Percentiles rank a stretch among this genome's conserved stretches.
Conservation (phyloP, 2,329 filamentous ascomycete genomes). For the Cephalotrichum gorgonifer region DNA sequence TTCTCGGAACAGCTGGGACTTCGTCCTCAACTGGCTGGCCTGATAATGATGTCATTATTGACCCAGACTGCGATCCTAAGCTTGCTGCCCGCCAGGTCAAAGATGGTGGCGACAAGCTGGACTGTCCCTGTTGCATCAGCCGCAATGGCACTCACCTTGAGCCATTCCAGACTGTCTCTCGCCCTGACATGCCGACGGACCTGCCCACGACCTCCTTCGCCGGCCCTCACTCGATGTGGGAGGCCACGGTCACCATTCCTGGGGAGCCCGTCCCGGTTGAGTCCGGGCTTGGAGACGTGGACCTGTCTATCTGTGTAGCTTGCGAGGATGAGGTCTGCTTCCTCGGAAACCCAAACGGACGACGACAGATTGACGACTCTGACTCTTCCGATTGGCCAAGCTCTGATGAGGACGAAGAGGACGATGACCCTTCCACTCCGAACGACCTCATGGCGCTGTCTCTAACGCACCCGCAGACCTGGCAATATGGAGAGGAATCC, state of each 20-base stretch:
- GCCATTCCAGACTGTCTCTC: not conserved
- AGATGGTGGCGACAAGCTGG: not conserved
- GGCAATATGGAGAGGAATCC: not conserved
- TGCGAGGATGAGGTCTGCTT: not conserved
- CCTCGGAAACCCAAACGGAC: not conserved
- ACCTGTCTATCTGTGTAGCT: not conserved
- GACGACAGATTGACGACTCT: not conserved
- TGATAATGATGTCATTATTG: constrained; percentile 7
- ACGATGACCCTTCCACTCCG: not conserved
- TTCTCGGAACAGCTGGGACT: not conserved
- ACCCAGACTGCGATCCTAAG: not conserved
- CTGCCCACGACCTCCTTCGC: not conserved
- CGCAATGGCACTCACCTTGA: not conserved
- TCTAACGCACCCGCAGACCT: not conserved
- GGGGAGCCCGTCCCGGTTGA: not conserved
- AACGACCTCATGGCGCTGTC: not conserved
- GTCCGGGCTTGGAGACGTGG: not conserved
- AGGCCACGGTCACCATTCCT: not conserved
- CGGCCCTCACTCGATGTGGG: not conserved
- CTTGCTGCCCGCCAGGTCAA: not conserved
- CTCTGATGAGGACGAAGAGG: not conserved
- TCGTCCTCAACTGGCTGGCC: not conserved
- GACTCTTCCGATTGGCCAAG: not conserved
- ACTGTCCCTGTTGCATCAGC: not conserved
- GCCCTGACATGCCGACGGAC: not conserved